Evolutionary conservation across 345 rosid genomes (phyloP).

Genomic region (Euphorbia lathyris): DNA sequence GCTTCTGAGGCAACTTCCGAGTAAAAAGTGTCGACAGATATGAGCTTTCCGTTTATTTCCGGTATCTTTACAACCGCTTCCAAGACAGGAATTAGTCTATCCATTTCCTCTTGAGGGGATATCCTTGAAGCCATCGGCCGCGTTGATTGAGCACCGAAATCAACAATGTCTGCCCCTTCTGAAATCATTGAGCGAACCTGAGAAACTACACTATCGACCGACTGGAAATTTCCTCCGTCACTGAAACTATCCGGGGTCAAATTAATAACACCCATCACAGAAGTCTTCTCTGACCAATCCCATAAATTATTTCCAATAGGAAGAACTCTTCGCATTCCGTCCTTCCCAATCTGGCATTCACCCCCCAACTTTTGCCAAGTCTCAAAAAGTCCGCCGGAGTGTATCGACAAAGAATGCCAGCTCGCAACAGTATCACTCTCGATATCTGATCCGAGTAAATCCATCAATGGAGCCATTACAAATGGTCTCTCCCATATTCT

Average conservation of each 20-base stretch:
- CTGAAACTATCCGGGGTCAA: conserved; percentile 95
- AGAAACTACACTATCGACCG: conserved; percentile 66
- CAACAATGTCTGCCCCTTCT: conserved; percentile 79
- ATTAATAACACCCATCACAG: conserved; percentile 88
- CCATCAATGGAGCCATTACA: conserved; percentile 86
- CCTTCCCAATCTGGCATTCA: conserved; percentile 64
- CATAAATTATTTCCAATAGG: conserved; percentile 65
- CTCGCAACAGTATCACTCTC: conserved; percentile 65
- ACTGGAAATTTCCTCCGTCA: conserved; percentile 74
- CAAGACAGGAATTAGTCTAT: conserved; percentile 65
- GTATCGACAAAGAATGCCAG: conserved; percentile 69
- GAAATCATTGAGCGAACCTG: conserved; percentile 63
- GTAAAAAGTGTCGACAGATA: conserved; percentile 80
- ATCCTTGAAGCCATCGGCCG: conserved; percentile 72
- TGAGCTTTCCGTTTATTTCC: conserved; percentile 78
- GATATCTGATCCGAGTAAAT: conserved; percentile 63
- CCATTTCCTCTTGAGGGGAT: conserved; percentile 67
- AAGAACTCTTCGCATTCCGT: conserved; percentile 71
- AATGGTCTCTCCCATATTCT: conserved; percentile 92
- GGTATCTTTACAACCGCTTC: conserved; percentile 70
- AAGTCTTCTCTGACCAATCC: conserved; percentile 71
- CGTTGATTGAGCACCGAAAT: conserved; percentile 91
- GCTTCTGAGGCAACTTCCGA: conserved; percentile 88
- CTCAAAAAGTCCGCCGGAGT: conserved; percentile 52
- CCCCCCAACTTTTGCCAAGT: conserved; percentile 86